Evolutionary conservation across 2,329 filamentous ascomycete species (phyloP), one percentile per base, ranked within the genome.

Genomic region (Ophiostoma tasmaniense): DNA sequence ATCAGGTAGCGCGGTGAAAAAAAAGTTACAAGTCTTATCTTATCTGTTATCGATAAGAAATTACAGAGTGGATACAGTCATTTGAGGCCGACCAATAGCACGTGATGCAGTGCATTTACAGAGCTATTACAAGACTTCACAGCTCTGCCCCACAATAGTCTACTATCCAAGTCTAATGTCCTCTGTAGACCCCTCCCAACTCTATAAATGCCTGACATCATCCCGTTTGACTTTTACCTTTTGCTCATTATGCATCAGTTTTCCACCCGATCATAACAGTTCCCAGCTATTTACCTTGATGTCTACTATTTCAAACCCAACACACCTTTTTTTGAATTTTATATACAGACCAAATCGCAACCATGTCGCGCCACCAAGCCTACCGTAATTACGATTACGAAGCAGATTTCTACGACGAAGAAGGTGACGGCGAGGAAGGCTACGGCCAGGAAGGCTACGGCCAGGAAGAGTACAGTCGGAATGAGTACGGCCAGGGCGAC

Each of bases 351-450:
- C 33, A 33, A 33, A 33, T 33, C 33, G 33, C 25, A 28, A 20
- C 33, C 13, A 83, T 83, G 81, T 82, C 81, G 37, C 80, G 81
- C 67, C 81, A 83, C 70, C 79, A 81, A 70, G 76, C 77, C n/a
- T 79, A 80, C 68, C 80, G 80, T 50, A 82, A 82, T 71, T 78
- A 82, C 69, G 80, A 84, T 68, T 84, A 82, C 74, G 79, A 84
- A 71, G 79, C 84, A 20, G 83, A 83, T 42, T 76, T 85, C 68
- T 80, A 84, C 69, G 81, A 85, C 68, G 83, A 85, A 52, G 80
- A 77, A 33, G 64, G n/a, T n/a, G n/a, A n/a, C n/a, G n/a, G n/a
- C n/a, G n/a, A 66, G 1, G 67, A 70, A 20, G 50, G n/a, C n/a
- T n/a, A n/a, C n/a, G n/a, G n/a, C n/a, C n/a, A 66, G 1, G 67